These are phyloP conservation scores for Macrotyloma uniflorum DNA, from an alignment of 306 rosid genomes.

Conservation along the genomic window DNA sequence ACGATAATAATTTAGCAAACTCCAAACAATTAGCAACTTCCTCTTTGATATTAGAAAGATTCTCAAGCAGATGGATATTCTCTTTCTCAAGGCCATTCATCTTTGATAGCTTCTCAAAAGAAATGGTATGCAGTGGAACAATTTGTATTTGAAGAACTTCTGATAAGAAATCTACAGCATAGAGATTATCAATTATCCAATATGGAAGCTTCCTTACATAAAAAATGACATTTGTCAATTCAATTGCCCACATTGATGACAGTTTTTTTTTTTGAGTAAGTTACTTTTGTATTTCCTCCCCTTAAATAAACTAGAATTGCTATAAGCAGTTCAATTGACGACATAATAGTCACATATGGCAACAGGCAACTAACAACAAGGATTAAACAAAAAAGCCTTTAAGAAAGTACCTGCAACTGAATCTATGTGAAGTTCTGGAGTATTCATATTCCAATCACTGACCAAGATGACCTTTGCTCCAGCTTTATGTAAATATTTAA, in stretches of 20 bases:
- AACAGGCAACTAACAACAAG: slow-evolving; percentile 10
- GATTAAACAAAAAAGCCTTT: slow-evolving; percentile 34
- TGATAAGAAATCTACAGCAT: slow-evolving; percentile 63
- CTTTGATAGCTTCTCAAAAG: slow-evolving; percentile 39
- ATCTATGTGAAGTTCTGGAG: slow-evolving; percentile 38
- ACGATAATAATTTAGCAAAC: slow-evolving; percentile 64
- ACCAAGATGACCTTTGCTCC: slow-evolving; percentile 75
- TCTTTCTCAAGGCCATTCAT: slow-evolving; percentile 49
- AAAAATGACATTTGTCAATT: slow-evolving; percentile 22
- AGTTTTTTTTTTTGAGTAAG: background rate
- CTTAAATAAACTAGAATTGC: slow-evolving; percentile 13
- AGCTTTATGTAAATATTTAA: slow-evolving; percentile 62
- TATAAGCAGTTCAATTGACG: slow-evolving; percentile 5
- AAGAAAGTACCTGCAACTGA: slow-evolving; percentile 66
- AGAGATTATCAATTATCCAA: slow-evolving; percentile 36
- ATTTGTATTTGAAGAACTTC: slow-evolving; percentile 58
- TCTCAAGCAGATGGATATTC: slow-evolving; percentile 70
- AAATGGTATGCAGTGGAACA: slow-evolving; percentile 54
- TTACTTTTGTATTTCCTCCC: slow-evolving; percentile 11
- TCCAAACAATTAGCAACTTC: slow-evolving; percentile 79
- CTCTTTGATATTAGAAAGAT: slow-evolving; percentile 70
- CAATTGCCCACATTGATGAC: background rate
- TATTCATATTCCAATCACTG: slow-evolving; percentile 66
- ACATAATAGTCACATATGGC: background rate
- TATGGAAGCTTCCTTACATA: slow-evolving; percentile 3